Base-by-base conservation (phyloP, 176 grass and related monocot species). In the Triticum urartu region DNA sequence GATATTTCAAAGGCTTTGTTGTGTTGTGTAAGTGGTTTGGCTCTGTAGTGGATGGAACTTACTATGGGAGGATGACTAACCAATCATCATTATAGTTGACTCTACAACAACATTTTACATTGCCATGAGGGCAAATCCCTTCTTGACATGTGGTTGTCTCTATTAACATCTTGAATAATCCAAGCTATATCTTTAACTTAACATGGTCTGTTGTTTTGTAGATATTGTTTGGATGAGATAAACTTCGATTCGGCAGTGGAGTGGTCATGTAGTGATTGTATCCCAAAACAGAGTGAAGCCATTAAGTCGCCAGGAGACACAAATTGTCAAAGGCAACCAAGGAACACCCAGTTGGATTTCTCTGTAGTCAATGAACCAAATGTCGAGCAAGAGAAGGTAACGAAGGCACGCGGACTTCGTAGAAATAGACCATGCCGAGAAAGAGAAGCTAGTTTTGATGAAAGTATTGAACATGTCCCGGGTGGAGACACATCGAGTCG, bases 141-240 rank as follows among this genome's bases (percentile, higher is more conserved):
- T 52, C 42, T 75, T 52, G 25, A 52, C 43, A 32, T 18, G 14
- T 75, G 72, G 45, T 76, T 76, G 47, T 32, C 24, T 47, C 28
- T 26, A 50, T 4, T 18, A 76, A 17, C 45, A 32, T 76, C 45
- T 32, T 14, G 20, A 59, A 59, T 20, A 59, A 59, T 59, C 56
- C 25, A 76, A 50, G 43, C 25, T 76, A 76, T 32, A 76, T 52
- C 25, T 32, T 76, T 32, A 18, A 76, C 43, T 52, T 76, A 76
- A 52, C 12, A 32, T 80, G 33, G 34, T 81, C 66, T 73, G 14
- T 72, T 56, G 21, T 88, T 88, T 89, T 89, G 83, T 85, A 89
- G 88, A 81, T 89, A 89, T 68, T 89, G 88, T 74, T 24, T 69
- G 47, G 62, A 89, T 60, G 26, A 4, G 0, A 9, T 85, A 60